Evolutionary conservation across 2,329 filamentous ascomycete species (phyloP).

Genomic region (Septoria linicola): DNA sequence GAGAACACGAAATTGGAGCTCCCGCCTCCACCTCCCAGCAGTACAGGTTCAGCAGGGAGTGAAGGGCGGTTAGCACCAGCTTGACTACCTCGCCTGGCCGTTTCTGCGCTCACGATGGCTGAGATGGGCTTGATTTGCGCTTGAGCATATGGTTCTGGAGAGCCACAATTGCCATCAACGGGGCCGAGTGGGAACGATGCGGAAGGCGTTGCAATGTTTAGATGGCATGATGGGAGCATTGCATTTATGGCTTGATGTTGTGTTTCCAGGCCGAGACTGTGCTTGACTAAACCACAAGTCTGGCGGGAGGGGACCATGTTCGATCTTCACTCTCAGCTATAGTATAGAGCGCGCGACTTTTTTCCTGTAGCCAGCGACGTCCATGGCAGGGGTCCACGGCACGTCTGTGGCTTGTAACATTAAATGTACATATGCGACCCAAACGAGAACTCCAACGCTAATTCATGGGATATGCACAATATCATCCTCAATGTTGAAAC

Average conservation of each 20-base stretch:
- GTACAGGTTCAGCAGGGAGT: slow-evolving; percentile 25
- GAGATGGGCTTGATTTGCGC: slow-evolving; percentile 28
- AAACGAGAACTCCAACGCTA: too few relatives aligned
- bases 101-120: slow-evolving; percentile 24
- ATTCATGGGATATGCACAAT: too few relatives aligned
- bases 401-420: too few relatives aligned
- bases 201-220: background rate
- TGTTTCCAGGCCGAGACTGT: background rate
- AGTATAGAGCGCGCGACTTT: background rate
- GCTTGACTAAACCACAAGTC: background rate
- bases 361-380: too few relatives aligned
- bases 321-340: slow-evolving; percentile 17
- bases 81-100: slow-evolving; percentile 24
- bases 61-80: slow-evolving; percentile 34
- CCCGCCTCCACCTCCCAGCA: slow-evolving; percentile 46
- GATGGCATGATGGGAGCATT: slow-evolving; percentile 6
- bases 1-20: slow-evolving; percentile 78
- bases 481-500: too few relatives aligned
- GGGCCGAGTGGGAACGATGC: background rate
- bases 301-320: slow-evolving; percentile 2
- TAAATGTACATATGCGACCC: too few relatives aligned
- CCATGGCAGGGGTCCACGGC: too few relatives aligned
- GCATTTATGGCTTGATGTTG: slow-evolving; percentile 8
- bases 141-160: too few relatives aligned
- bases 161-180: too few relatives aligned